phyloP scores from a whole-genome alignment of 805 yeast genomes.

The Diddensiella transvaalensis region DNA sequence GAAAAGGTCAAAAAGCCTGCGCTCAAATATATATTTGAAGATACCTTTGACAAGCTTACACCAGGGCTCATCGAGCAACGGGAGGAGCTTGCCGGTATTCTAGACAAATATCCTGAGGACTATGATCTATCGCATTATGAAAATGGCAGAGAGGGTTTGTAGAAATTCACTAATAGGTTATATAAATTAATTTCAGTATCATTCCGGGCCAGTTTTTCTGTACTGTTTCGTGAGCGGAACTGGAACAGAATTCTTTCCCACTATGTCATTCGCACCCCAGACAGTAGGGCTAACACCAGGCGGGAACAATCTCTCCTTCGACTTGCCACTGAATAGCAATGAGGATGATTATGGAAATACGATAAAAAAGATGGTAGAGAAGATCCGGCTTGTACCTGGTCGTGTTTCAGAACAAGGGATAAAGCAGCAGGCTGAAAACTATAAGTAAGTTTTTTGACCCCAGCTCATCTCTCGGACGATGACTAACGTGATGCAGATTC shows the following conservation, averaged over 20 bases:
- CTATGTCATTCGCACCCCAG: not conserved
- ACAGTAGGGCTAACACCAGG: not conserved
- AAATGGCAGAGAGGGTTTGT: constrained; percentile 25
- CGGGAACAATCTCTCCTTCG: constrained; percentile 1
- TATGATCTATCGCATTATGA: constrained; percentile 27
- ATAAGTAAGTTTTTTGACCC: constrained; percentile 24
- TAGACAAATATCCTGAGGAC: constrained; percentile 30
- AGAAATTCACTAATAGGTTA: constrained; percentile 8
- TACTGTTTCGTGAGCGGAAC: too few relatives aligned
- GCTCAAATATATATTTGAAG: constrained; percentile 27
- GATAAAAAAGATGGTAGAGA: constrained; percentile 16
- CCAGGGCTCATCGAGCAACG: constrained; percentile 27
- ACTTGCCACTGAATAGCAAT: not conserved
- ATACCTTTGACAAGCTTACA: constrained; percentile 25
- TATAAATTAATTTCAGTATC: not conserved
- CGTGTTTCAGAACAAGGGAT: constrained; percentile 35
- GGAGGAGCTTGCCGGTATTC: constrained; percentile 28
- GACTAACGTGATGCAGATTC: constrained; percentile 21
- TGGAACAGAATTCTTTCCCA: too few relatives aligned
- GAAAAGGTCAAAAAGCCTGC: constrained; percentile 32
- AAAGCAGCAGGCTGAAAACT: constrained; percentile 30
- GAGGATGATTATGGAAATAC: constrained; percentile 8
- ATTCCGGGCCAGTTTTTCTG: too few relatives aligned
- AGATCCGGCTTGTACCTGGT: constrained; percentile 34
- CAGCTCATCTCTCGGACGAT: not conserved